Conservation (phyloP, 163 green algal genomes). For the Prototheca cutis region DNA sequence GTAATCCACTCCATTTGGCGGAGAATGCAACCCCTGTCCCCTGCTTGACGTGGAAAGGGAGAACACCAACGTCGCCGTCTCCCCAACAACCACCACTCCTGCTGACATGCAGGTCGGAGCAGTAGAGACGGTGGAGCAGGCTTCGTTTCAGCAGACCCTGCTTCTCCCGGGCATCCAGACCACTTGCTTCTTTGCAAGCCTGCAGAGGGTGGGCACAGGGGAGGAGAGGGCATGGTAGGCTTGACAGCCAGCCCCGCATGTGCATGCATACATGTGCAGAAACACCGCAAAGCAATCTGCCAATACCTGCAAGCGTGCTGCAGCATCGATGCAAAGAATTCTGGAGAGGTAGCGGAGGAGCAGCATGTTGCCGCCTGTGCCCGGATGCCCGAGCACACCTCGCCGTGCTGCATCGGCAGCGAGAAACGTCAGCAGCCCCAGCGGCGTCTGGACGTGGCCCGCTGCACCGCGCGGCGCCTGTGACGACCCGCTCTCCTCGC, state of each 20-base stretch:
- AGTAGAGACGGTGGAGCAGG: slow-evolving; percentile 13
- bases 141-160: slow-evolving; percentile 16
- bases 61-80: background rate
- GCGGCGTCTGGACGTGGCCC: background rate
- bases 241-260: no score
- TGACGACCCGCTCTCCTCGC: no score
- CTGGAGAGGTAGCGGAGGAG: slow-evolving; percentile 22
- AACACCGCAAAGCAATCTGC: no score
- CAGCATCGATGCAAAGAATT: slow-evolving; percentile 18
- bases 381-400: background rate
- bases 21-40: no score
- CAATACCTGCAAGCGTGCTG: slow-evolving; percentile 4
- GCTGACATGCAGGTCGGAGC: background rate
- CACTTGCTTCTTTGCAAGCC: no score
- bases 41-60: background rate
- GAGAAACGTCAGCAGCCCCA: background rate
- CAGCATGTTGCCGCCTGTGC: no score
- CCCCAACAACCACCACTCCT: background rate
- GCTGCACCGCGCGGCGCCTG: no score
- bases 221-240: no score
- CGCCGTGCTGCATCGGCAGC: background rate
- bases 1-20: no score
- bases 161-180: no score
- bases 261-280: no score
- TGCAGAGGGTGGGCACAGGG: no score